Evolutionary conservation across 371 early-diverging fungal species (phyloP).

Genomic region (Mortierella sp.): DNA sequence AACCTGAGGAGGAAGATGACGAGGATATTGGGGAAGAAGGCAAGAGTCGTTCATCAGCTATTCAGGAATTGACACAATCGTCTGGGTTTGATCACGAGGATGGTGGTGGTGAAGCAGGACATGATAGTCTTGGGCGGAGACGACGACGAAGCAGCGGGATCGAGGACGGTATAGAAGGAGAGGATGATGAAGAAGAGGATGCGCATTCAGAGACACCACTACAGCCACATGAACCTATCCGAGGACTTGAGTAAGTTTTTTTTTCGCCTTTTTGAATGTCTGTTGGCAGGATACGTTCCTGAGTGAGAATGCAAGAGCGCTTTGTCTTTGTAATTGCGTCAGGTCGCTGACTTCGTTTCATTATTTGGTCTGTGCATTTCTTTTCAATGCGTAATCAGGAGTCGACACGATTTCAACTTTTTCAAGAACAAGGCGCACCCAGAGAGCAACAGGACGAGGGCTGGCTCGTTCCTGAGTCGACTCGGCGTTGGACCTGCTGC

Average conservation of each 20-base stretch:
- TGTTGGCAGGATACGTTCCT: background rate
- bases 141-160: background rate
- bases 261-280: background rate
- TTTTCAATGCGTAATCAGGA: slow-evolving; percentile 26
- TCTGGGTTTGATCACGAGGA: slow-evolving; percentile 6
- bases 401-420: slow-evolving; percentile 57
- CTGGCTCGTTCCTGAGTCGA: slow-evolving; percentile 43
- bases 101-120: background rate
- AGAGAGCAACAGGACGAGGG: slow-evolving; percentile 25
- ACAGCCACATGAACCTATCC: slow-evolving; percentile 45
- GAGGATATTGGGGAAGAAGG: background rate
- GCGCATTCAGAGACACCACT: slow-evolving; percentile 51
- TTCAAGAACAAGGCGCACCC: slow-evolving; percentile 54
- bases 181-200: slow-evolving; percentile 44
- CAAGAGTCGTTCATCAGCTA: background rate
- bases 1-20: slow-evolving; percentile 31
- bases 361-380: background rate
- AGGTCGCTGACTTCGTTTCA: background rate
- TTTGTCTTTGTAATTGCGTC: background rate
- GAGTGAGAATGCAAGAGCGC: background rate
- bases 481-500: slow-evolving; percentile 28
- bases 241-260: slow-evolving; percentile 50
- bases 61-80: slow-evolving; percentile 25
- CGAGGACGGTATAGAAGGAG: slow-evolving; percentile 11
- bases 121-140: slow-evolving; percentile 3